phyloP scores from a whole-genome alignment of 352 stramenopile species.

The Globisporangium heterothallicum region DNA sequence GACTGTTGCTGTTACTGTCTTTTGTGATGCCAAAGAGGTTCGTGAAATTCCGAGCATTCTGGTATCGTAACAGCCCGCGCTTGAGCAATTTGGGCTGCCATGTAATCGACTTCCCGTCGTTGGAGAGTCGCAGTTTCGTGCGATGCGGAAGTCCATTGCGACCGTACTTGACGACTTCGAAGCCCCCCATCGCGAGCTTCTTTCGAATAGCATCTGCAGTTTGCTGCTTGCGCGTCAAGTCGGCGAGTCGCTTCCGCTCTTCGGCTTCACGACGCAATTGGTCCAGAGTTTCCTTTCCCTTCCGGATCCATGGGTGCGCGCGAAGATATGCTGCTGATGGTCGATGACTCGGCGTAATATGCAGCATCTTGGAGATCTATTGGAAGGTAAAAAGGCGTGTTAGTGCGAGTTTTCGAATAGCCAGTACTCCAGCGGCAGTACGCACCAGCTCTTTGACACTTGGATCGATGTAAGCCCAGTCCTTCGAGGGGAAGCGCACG shows the following conservation, averaged over 20 bases:
- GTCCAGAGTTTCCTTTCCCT: slow-evolving; percentile 42
- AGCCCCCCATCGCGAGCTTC: slow-evolving; percentile 61
- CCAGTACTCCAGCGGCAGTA: background rate
- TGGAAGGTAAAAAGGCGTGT: background rate
- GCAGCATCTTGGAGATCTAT: slow-evolving; percentile 69
- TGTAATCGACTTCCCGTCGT: slow-evolving; percentile 57
- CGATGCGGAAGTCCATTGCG: slow-evolving; percentile 69
- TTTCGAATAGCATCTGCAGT: slow-evolving; percentile 60
- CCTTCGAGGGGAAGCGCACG: slow-evolving; percentile 76
- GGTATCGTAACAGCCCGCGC: slow-evolving; percentile 57
- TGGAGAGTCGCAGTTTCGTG: slow-evolving; percentile 69
- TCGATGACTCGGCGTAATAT: slow-evolving; percentile 59
- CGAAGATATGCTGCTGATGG: slow-evolving; percentile 55
- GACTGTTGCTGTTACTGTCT: slow-evolving; percentile 30
- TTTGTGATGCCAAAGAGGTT: slow-evolving; percentile 51
- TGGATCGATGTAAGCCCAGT: slow-evolving; percentile 58
- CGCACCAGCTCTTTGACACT: slow-evolving; percentile 62
- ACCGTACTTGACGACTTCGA: slow-evolving; percentile 78
- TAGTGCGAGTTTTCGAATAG: background rate
- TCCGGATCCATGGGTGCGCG: slow-evolving; percentile 59
- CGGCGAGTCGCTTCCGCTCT: slow-evolving; percentile 34
- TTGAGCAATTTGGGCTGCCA: slow-evolving; percentile 82
- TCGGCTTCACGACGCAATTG: slow-evolving; percentile 36
- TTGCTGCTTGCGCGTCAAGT: slow-evolving; percentile 57
- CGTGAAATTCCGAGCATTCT: slow-evolving; percentile 63